Evolutionary conservation across 257 asterid species (phyloP).

Genomic region (Pogostemon cablin): DNA sequence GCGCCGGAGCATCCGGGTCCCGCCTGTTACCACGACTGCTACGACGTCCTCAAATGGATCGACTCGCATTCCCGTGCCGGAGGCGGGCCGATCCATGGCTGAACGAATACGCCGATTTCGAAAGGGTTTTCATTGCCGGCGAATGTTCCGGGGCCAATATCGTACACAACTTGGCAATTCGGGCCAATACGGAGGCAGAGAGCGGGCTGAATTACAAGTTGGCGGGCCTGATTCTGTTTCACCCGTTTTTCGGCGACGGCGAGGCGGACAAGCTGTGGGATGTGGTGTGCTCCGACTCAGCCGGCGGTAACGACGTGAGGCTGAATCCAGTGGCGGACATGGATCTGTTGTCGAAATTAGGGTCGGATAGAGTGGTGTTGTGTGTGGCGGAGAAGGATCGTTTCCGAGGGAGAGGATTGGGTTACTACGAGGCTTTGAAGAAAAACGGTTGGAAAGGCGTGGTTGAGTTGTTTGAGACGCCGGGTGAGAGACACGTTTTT

Average conservation of each 20-base stretch:
- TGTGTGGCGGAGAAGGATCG: constrained; percentile 53
- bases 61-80: constrained; percentile 37
- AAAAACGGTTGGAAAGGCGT: constrained; percentile 49
- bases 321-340: constrained; percentile 48
- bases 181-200: constrained; percentile 5
- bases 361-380: constrained; percentile 46
- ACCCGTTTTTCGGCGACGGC: constrained; percentile 64
- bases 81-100: constrained; percentile 60
- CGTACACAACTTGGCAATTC: constrained; percentile 52
- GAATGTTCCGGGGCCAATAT: constrained; percentile 88
- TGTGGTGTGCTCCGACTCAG: constrained; percentile 38
- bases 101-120: constrained; percentile 48
- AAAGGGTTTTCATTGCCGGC: constrained; percentile 57
- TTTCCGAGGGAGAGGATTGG: constrained; percentile 43
- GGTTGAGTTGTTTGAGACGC: constrained; percentile 44
- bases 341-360: constrained; percentile 38
- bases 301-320: constrained; percentile 40
- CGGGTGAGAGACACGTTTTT: constrained; percentile 51
- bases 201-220: constrained; percentile 31
- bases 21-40: constrained; percentile 68
- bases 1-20: constrained; percentile 76
- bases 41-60: constrained; percentile 60
- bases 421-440: constrained; percentile 40
- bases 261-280: constrained; percentile 50
- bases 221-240: constrained; percentile 55